Evolutionary conservation across 192 early-diverging fungal genomes (phyloP).

Genomic region (Kickxella alabastrina): DNA sequence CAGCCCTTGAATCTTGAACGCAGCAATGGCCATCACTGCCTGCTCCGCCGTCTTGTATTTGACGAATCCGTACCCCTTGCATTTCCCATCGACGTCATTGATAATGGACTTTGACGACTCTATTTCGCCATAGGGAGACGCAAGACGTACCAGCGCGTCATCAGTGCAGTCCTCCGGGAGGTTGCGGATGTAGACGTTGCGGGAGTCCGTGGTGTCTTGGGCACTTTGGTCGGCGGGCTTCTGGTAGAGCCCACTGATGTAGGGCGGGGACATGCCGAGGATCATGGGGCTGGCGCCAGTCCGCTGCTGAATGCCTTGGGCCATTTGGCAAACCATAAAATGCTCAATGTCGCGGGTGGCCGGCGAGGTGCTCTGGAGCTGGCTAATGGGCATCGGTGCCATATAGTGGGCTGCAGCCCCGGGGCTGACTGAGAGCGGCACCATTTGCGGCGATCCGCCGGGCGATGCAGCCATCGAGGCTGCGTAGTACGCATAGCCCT

Average conservation of each 20-base stretch:
- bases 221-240: neutral
- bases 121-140: slow-evolving; percentile 64
- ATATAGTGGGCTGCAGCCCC: neutral
- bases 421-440: slow-evolving; percentile 3
- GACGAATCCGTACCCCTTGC: slow-evolving; percentile 89
- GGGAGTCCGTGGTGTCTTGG: slow-evolving; percentile 21
- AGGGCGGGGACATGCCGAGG: slow-evolving; percentile 3
- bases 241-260: neutral
- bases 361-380: neutral
- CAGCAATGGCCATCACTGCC: slow-evolving; percentile 65
- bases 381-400: slow-evolving; percentile 1
- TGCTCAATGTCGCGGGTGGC: neutral
- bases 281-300: slow-evolving; percentile 8
- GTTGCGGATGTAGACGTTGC: slow-evolving; percentile 81
- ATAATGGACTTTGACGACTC: slow-evolving; percentile 82
- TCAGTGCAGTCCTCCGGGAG: slow-evolving; percentile 66
- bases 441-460: slow-evolving; percentile 21
- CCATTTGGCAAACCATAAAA: neutral
- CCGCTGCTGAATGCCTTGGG: neutral
- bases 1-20: slow-evolving; percentile 59
- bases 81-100: slow-evolving; percentile 71
- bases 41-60: slow-evolving; percentile 72
- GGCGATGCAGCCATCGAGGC: slow-evolving; percentile 9
- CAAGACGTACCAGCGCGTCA: slow-evolving; percentile 60
- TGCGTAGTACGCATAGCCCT: slow-evolving; percentile 28